A percentile compares a stretch with the other conserved stretches of the same genome.
Evolutionary conservation across 139 green algal genomes (phyloP).

Genomic region (Chara braunii): DNA sequence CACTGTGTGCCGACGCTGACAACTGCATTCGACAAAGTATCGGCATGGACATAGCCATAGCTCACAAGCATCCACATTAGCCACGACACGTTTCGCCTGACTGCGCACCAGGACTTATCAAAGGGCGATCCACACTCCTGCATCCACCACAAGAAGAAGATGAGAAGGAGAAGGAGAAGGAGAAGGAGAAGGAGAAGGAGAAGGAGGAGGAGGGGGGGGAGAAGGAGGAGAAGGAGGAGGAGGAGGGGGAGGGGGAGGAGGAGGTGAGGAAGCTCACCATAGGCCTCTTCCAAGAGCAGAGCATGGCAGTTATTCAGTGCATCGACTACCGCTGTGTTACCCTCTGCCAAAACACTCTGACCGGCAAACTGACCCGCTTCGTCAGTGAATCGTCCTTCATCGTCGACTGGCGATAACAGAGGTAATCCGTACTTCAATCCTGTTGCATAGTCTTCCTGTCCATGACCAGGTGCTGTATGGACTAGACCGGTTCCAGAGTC

Average conservation of each 20-base stretch:
- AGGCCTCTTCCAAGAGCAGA: slow-evolving; percentile 82
- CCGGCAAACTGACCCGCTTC: slow-evolving; percentile 61
- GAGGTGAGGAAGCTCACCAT: slow-evolving; percentile 49
- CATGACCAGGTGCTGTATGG: slow-evolving; percentile 90
- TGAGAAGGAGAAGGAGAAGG: too few relatives aligned
- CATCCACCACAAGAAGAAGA: too few relatives aligned
- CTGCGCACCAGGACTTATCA: too few relatives aligned
- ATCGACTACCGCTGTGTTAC: slow-evolving; percentile 74
- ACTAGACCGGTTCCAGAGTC: slow-evolving; percentile 93
- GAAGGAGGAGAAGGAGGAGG: background rate
- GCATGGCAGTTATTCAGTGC: slow-evolving; percentile 10
- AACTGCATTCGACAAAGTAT: too few relatives aligned
- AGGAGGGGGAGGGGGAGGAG: background rate
- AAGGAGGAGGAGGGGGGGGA: background rate
- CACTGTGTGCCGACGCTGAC: too few relatives aligned
- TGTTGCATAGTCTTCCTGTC: slow-evolving; percentile 70
- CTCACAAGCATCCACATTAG: too few relatives aligned
- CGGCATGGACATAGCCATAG: too few relatives aligned
- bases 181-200: background rate
- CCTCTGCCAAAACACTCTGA: slow-evolving; percentile 70
- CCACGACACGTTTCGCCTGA: too few relatives aligned
- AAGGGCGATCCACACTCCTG: too few relatives aligned
- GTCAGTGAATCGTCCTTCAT: slow-evolving; percentile 84
- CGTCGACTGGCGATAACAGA: slow-evolving; percentile 90
- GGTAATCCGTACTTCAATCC: slow-evolving; percentile 75